Percentiles rank a stretch among this genome's conserved stretches.
Conservation (phyloP, 805 yeast species). For the Lipomyces spencermartinsiae region DNA sequence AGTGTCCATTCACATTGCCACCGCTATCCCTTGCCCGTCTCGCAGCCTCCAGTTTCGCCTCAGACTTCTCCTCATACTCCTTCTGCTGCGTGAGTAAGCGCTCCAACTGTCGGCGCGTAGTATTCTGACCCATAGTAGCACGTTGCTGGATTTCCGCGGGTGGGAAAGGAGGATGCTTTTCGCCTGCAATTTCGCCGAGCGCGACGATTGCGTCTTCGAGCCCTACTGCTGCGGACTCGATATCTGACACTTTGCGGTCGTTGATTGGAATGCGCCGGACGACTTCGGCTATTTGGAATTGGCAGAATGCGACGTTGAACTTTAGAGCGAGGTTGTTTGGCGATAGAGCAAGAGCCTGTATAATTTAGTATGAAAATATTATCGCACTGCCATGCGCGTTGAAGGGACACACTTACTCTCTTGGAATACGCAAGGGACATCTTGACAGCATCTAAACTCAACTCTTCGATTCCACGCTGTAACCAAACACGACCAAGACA, state of each 20-base stretch:
- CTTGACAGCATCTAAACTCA: slow-evolving; percentile 62
- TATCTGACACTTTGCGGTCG: slow-evolving; percentile 66
- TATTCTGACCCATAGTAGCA: slow-evolving; percentile 81
- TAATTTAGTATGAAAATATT: background rate
- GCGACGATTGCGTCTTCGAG: slow-evolving; percentile 66
- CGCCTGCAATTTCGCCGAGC: slow-evolving; percentile 65
- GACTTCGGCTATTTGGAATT: slow-evolving; percentile 86
- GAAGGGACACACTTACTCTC: background rate
- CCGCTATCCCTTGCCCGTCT: slow-evolving; percentile 68
- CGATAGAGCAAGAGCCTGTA: slow-evolving; percentile 57
- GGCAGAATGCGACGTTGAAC: slow-evolving; percentile 83
- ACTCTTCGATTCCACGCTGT: slow-evolving; percentile 73
- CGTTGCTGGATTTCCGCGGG: slow-evolving; percentile 81
- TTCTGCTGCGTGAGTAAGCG: slow-evolving; percentile 74
- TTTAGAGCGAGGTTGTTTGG: slow-evolving; percentile 56
- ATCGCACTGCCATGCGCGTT: background rate
- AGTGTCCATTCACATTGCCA: slow-evolving; percentile 37
- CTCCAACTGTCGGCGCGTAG: slow-evolving; percentile 73
- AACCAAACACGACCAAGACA: slow-evolving; percentile 90
- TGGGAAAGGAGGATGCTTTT: slow-evolving; percentile 74
- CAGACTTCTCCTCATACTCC: slow-evolving; percentile 63
- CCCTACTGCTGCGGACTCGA: slow-evolving; percentile 61
- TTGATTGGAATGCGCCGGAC: slow-evolving; percentile 65
- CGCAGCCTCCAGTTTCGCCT: slow-evolving; percentile 74
- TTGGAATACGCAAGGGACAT: slow-evolving; percentile 66